These are phyloP conservation scores for Discostella stelligera DNA, from an alignment of 352 stramenopile genomes.

Conservation along the genomic window DNA sequence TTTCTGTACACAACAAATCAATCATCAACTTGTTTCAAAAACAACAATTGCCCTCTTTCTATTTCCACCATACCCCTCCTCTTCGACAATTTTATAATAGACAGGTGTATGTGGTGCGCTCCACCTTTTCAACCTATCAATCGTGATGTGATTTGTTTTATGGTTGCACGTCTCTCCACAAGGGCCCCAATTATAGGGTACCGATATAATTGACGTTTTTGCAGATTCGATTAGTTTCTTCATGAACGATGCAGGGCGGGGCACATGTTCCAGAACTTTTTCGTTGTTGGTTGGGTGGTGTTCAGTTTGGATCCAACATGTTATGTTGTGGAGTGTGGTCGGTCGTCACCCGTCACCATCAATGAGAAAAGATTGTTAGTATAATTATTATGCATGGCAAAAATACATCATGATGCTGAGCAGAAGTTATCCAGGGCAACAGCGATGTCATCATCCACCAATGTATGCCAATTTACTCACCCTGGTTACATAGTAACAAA, in stretches of 20 bases:
- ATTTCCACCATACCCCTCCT: slow-evolving; percentile 8
- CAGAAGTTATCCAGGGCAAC: too few relatives aligned
- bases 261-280: slow-evolving; percentile 32
- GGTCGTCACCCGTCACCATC: too few relatives aligned
- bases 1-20: neutral
- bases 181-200: slow-evolving; percentile 23
- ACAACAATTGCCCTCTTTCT: slow-evolving; percentile 21
- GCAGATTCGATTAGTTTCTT: slow-evolving; percentile 32
- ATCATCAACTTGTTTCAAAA: slow-evolving; percentile 6
- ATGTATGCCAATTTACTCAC: too few relatives aligned
- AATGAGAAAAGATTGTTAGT: too few relatives aligned
- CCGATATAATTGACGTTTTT: slow-evolving; percentile 35
- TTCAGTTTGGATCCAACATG: too few relatives aligned
- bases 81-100: slow-evolving; percentile 12
- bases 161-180: slow-evolving; percentile 35
- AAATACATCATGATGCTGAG: too few relatives aligned
- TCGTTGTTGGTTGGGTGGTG: too few relatives aligned
- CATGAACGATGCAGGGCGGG: slow-evolving; percentile 25
- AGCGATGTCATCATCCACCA: too few relatives aligned
- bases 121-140: slow-evolving; percentile 21
- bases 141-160: slow-evolving; percentile 20
- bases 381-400: too few relatives aligned
- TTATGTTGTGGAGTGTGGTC: too few relatives aligned
- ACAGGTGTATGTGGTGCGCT: slow-evolving; percentile 19
- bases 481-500: slow-evolving; percentile 35